Evolutionary conservation across 371 early-diverging fungal species (phyloP).

Genomic region (Rhizopus stolonifer): DNA sequence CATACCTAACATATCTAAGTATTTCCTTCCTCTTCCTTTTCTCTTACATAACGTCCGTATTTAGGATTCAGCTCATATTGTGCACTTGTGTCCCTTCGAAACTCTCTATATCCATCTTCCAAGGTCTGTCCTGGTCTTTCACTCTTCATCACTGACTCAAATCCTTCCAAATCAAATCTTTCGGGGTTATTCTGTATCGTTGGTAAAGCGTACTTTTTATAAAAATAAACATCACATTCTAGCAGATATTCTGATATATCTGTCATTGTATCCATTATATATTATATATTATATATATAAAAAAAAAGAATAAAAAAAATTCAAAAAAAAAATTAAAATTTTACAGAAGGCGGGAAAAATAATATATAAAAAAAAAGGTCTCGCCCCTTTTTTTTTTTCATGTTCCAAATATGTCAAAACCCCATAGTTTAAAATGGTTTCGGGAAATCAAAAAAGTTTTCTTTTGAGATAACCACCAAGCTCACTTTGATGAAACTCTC

Average conservation of each 20-base stretch:
- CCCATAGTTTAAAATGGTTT: too few relatives aligned
- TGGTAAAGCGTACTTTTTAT: slow-evolving; percentile 37
- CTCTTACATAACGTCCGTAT: slow-evolving; percentile 45
- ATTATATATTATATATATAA: too few relatives aligned
- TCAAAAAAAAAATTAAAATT: too few relatives aligned
- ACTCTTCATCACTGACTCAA: slow-evolving; percentile 24
- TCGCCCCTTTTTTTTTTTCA: too few relatives aligned
- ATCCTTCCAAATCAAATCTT: slow-evolving; percentile 39
- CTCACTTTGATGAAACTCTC: too few relatives aligned
- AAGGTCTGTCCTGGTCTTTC: slow-evolving; percentile 20
- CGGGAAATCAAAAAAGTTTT: too few relatives aligned
- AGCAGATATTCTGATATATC: slow-evolving; percentile 32
- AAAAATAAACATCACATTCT: slow-evolving; percentile 36
- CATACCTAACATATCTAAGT: slow-evolving; percentile 29
- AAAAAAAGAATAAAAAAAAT: not conserved
- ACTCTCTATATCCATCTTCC: slow-evolving; percentile 17
- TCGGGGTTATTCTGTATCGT: slow-evolving; percentile 26
- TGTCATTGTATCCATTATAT: not conserved
- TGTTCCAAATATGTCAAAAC: too few relatives aligned
- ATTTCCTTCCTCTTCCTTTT: not conserved
- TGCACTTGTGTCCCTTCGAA: slow-evolving; percentile 28
- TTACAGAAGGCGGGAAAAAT: too few relatives aligned
- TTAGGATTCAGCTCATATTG: slow-evolving; percentile 46
- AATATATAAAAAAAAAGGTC: too few relatives aligned
- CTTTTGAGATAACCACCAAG: too few relatives aligned